A percentile compares a stretch with the other conserved stretches of the same genome.
These are phyloP conservation scores for Casuarina equisetifolia DNA, from an alignment of 306 rosid species.

Conservation along the genomic window DNA sequence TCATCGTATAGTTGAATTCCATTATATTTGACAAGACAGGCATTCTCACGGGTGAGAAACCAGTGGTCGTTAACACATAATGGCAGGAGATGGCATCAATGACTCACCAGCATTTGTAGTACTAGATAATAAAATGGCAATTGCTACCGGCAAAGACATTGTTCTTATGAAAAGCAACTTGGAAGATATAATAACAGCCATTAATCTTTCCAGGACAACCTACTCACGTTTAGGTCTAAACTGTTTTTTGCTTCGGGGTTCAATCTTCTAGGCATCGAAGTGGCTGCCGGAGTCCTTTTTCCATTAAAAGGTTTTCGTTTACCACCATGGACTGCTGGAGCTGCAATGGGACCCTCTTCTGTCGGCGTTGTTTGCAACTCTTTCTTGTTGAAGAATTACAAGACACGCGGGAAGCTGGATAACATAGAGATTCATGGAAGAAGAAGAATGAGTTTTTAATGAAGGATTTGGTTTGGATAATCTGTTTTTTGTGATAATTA, in stretches of 20 bases:
- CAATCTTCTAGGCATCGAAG: conserved; percentile 68
- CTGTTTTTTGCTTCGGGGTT: conserved; percentile 72
- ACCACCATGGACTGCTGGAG: conserved; percentile 94
- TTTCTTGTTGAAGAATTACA: conserved; percentile 61
- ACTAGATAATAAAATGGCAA: conserved; percentile 82
- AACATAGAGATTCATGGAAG: conserved; percentile 48
- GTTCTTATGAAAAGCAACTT: conserved; percentile 37
- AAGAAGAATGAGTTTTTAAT: conserved; percentile 32
- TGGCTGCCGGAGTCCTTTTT: conserved; percentile 65
- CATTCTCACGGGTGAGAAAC: conserved; percentile 81
- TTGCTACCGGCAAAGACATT: conserved; percentile 79
- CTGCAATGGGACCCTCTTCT: conserved; percentile 92
- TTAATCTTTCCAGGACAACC: conserved; percentile 72
- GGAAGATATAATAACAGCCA: conserved; percentile 73
- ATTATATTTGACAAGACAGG: conserved; percentile 91
- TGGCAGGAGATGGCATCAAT: conserved; percentile 90
- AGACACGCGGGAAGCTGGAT: conserved; percentile 60
- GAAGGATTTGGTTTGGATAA: not conserved
- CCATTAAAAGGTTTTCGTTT: conserved; percentile 57
- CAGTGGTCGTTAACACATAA: conserved; percentile 66
- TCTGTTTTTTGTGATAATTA: too few species aligned
- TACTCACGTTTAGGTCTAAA: conserved; percentile 59
- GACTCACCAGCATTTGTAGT: conserved; percentile 89
- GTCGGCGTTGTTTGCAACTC: conserved; percentile 80
- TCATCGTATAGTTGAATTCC: conserved; percentile 55